These are phyloP conservation scores for Escallonia herrerae DNA, from an alignment of 129 eudicot genomes.

Conservation along the genomic window DNA sequence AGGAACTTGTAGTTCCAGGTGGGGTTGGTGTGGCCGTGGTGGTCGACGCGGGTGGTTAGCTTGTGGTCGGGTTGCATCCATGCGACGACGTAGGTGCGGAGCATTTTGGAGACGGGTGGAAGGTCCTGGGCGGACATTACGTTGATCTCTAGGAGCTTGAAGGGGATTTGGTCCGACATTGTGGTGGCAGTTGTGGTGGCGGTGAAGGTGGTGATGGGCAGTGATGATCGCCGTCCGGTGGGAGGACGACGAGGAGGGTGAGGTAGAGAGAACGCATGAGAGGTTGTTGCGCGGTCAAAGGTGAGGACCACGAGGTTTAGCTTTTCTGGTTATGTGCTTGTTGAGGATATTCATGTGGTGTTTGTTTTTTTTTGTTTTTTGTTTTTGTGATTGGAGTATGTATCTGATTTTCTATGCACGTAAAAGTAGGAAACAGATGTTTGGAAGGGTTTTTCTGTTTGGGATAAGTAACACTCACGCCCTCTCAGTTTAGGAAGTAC, in stretches of 20 bases:
- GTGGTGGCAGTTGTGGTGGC: not conserved
- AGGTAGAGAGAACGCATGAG: no score
- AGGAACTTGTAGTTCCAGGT: conserved; percentile 36
- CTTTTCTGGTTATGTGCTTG: no score
- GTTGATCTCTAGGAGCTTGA: conserved; percentile 29
- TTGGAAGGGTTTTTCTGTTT: no score
- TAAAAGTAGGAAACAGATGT: no score
- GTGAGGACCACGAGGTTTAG: no score
- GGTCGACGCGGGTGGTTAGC: conserved; percentile 37
- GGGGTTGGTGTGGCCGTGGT: conserved; percentile 42
- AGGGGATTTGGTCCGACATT: not conserved
- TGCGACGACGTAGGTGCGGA: conserved; percentile 46
- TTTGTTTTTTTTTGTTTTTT: no score
- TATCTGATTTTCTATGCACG: no score
- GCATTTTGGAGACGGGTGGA: conserved; percentile 32
- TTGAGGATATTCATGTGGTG: no score
- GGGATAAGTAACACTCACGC: no score
- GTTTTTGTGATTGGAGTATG: no score
- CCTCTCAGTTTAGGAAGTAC: no score
- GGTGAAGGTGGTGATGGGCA: not conserved
- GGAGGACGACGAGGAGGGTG: not conserved
- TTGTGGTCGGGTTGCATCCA: conserved; percentile 31
- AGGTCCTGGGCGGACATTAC: conserved; percentile 47
- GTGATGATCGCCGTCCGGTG: not conserved
- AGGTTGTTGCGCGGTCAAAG: no score